Percentiles rank a stretch among this genome's conserved stretches.
Evolutionary conservation across 2,329 filamentous ascomycete genomes (phyloP).

Genomic region (Cladorrhinum sp.): DNA sequence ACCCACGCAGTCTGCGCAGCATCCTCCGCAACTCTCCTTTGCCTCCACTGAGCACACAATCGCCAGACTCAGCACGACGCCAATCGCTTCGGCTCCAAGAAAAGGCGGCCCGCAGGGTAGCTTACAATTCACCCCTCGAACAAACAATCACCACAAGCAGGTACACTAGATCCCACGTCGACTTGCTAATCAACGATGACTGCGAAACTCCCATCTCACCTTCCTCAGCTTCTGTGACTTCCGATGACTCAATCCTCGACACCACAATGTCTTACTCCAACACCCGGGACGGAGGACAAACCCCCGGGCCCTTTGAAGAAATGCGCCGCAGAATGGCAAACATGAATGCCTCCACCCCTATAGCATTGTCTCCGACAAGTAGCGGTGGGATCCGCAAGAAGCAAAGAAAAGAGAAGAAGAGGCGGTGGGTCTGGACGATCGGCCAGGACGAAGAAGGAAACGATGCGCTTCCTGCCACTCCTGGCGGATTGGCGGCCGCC

Average conservation of each 20-base stretch:
- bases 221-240: conserved; percentile 30
- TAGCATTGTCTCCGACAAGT: conserved; percentile 37
- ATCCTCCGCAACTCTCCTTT: conserved; percentile 66
- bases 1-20: conserved; percentile 57
- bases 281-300: conserved; percentile 59
- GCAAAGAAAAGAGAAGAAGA: conserved; percentile 59
- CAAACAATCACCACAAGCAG: conserved; percentile 62
- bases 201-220: conserved; percentile 52
- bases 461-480: conserved; percentile 21
- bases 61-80: conserved; percentile 52
- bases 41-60: conserved; percentile 48
- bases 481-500: neutral
- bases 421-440: conserved; percentile 66
- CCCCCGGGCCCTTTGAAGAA: conserved; percentile 62
- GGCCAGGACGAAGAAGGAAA: conserved; percentile 49
- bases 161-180: conserved; percentile 62
- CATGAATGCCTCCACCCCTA: conserved; percentile 40
- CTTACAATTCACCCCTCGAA: conserved; percentile 60
- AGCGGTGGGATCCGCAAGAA: conserved; percentile 50
- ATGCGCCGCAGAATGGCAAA: conserved; percentile 57
- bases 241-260: conserved; percentile 42
- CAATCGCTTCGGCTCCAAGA: conserved; percentile 55
- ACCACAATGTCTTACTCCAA: conserved; percentile 49
- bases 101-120: conserved; percentile 54
- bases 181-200: conserved; percentile 51